Conservation (phyloP, 1,139 yeast genomes). For the Yamadazyma sp. region DNA sequence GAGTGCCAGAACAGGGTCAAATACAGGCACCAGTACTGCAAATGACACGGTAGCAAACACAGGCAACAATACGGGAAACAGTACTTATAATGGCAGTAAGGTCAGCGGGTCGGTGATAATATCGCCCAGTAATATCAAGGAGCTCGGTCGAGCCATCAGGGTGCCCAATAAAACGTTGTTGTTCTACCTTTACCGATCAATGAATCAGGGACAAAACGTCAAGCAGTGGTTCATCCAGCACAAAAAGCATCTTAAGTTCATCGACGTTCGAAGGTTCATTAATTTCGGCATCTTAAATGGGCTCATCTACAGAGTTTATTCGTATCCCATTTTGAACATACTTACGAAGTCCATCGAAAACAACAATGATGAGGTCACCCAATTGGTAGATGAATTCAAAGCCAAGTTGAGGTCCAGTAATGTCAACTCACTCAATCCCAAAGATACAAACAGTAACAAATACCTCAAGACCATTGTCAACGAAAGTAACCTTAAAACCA, state of each 20-base stretch:
- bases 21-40: constrained; percentile 2
- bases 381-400: constrained; percentile 24
- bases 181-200: constrained; percentile 74
- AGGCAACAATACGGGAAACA: constrained; percentile 3
- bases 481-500: constrained; percentile 28
- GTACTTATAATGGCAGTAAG: constrained; percentile 1
- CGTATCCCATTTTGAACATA: constrained; percentile 63
- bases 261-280: constrained; percentile 81
- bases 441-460: constrained; percentile 11
- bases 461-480: constrained; percentile 27
- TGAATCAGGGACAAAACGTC: constrained; percentile 76
- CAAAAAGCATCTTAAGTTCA: constrained; percentile 52
- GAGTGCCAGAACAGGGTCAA: not conserved
- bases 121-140: constrained; percentile 18
- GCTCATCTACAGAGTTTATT: constrained; percentile 74
- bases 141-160: constrained; percentile 20
- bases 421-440: constrained; percentile 11
- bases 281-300: constrained; percentile 86
- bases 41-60: constrained; percentile 1
- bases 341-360: constrained; percentile 37
- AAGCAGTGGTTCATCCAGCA: constrained; percentile 80
- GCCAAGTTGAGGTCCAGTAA: constrained; percentile 11
- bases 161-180: constrained; percentile 66
- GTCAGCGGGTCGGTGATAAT: constrained; percentile 13
- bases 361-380: constrained; percentile 29